Evolutionary conservation across 257 asterid species (phyloP).

Genomic region (Ilex aquifolium): DNA sequence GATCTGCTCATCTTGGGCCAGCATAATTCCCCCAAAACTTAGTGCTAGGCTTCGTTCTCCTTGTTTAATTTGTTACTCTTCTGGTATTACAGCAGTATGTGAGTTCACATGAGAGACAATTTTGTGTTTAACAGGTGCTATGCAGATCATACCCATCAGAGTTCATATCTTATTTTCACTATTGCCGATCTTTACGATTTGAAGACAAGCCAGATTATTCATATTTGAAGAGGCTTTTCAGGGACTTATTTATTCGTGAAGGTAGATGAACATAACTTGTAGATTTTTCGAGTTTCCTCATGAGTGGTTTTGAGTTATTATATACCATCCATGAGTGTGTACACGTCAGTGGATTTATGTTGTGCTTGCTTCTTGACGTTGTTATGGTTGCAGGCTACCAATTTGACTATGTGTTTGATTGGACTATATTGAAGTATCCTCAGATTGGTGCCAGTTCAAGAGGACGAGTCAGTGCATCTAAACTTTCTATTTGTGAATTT

Average conservation of each 20-base stretch:
- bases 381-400: not conserved
- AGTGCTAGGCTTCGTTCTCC: not conserved
- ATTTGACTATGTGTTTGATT: constrained; percentile 3
- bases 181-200: constrained; percentile 1
- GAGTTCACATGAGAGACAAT: not conserved
- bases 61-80: not conserved
- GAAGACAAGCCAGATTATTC: constrained; percentile 3
- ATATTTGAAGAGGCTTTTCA: constrained; percentile 4
- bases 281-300: no score
- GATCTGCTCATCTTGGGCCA: not conserved
- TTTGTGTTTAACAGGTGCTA: not conserved
- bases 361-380: not conserved
- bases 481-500: not conserved
- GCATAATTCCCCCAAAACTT: not conserved
- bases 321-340: no score
- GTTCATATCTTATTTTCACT: constrained; percentile 1
- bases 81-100: not conserved
- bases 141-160: not conserved
- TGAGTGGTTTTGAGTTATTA: no score
- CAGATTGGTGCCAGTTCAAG: constrained; percentile 2
- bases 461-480: not conserved
- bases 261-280: not conserved
- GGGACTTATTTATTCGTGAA: constrained; percentile 5
- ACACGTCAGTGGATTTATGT: no score
- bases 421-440: constrained; percentile 5